Percentiles rank a stretch among this genome's conserved stretches.
Evolutionary conservation across 805 yeast species (phyloP).

Genomic region (Saccharomycopsis fermentans): DNA sequence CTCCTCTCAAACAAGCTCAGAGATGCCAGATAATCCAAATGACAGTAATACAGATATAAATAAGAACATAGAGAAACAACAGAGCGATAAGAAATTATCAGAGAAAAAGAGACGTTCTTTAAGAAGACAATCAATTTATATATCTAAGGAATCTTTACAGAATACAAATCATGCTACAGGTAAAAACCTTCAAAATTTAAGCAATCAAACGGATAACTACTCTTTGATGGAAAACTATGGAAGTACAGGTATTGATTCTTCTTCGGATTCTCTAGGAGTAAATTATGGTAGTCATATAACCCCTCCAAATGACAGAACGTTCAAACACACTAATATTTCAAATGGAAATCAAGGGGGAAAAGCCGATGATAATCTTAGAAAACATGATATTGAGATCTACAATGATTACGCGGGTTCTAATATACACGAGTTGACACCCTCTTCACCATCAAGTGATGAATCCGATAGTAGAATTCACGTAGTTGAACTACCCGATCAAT

Average conservation of each 20-base stretch:
- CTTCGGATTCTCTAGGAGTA: neutral
- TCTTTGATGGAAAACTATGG: neutral
- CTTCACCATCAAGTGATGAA: neutral
- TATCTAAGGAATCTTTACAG: conserved; percentile 20
- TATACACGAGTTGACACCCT: neutral
- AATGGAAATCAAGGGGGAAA: neutral
- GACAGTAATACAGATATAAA: neutral
- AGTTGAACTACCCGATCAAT: neutral
- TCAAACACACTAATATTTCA: neutral
- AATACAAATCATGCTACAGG: neutral
- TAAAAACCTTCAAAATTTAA: neutral
- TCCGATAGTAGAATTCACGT: neutral
- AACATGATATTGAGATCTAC: neutral
- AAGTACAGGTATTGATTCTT: neutral
- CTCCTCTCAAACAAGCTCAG: no score
- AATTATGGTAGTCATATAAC: neutral
- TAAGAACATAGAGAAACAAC: neutral
- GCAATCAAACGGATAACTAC: neutral
- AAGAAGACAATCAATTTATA: conserved; percentile 19
- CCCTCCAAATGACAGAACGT: neutral
- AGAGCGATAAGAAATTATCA: neutral
- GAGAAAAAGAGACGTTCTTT: conserved; percentile 7
- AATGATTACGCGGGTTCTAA: neutral
- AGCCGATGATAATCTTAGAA: neutral
- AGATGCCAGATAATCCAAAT: no score